Base-by-base conservation (phyloP, 352 stramenopile genomes). In the Globisporangium ultimum region DNA sequence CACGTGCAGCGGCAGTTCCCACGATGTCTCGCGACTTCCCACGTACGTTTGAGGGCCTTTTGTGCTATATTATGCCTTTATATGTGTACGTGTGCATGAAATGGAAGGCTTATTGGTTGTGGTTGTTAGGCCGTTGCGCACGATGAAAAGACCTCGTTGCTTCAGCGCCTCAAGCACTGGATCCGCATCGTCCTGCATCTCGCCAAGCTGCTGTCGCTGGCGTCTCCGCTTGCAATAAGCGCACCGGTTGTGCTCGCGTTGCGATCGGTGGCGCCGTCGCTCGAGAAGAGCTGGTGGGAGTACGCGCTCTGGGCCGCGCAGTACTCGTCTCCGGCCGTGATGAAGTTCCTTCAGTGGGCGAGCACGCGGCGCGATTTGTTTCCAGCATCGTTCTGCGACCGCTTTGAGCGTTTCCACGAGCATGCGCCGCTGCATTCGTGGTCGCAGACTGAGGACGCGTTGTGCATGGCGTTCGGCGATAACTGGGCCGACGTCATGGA, bases 331-430 rank as follows among this genome's bases (percentile, higher is more conserved):
- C 96, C 96, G 2, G 84, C 87, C 5, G 89, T 97, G 62, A 93
- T 98, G 71, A 99, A 99, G 76, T 93, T 98, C 49, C 78, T 93
- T 42, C 96, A 99, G 74, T 99, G 96, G 96, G 89, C 93, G 1
- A 95, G 91, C 24, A 98, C 93, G 18, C 79, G 96, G 13, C 82
- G 93, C 18, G 96, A 99, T 67, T 83, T 99, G 56, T 98, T 99
- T 56, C 89, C 93, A 1, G 69, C 79, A 11, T 67, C 78, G 1
- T 82, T 98, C 21, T 98, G 93, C 65, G 85, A 98, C 71, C 81
- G 86, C 53, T 93, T 99, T 36, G 78, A 87, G 42, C 58, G 62
- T 24, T 89, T 99, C 54, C 96, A 98, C 56, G 91, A 97, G 65
- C 63, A 88, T 54, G 87, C 84, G 38, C 78, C 76, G 11, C 77